Conservation (phyloP, 371 early-diverging fungal species). For the Mucor circinelloides region DNA sequence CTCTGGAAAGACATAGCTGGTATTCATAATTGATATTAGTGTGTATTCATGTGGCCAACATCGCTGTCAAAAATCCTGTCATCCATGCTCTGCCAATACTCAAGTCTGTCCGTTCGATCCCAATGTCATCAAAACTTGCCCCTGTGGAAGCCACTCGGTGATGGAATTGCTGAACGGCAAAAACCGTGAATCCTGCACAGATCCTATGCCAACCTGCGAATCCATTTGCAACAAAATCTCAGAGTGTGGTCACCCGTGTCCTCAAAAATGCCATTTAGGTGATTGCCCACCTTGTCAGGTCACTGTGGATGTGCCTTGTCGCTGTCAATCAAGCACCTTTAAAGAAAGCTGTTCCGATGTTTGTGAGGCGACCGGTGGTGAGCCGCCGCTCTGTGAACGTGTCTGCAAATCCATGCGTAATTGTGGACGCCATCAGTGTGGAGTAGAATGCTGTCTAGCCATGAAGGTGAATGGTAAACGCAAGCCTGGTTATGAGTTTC, state of each 20-base stretch:
- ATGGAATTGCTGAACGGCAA: conserved; percentile 31
- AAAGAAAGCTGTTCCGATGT: conserved; percentile 52
- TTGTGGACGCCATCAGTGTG: conserved; percentile 74
- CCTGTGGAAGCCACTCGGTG: conserved; percentile 73
- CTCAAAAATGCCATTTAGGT: conserved; percentile 74
- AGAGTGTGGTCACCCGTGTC: conserved; percentile 78
- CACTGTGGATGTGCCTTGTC: conserved; percentile 57
- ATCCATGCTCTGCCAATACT: conserved; percentile 54
- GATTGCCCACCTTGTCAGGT: conserved; percentile 70
- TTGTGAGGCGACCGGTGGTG: conserved; percentile 46
- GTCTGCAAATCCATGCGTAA: conserved; percentile 61
- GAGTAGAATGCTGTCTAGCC: conserved; percentile 58
- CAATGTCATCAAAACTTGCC: conserved; percentile 64
- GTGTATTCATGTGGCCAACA: conserved; percentile 78
- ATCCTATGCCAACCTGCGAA: conserved; percentile 80
- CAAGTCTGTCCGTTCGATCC: conserved; percentile 79
- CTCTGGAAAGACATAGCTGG: neutral
- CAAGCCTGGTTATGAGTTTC: conserved; percentile 34
- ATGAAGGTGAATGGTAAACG: conserved; percentile 42
- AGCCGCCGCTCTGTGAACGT: conserved; percentile 61
- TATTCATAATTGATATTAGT: conserved; percentile 24
- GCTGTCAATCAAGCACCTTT: conserved; percentile 62
- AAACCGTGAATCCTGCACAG: conserved; percentile 64
- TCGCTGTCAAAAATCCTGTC: conserved; percentile 74
- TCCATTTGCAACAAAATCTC: conserved; percentile 65